Evolutionary conservation across 345 rosid species (phyloP).

Genomic region (Populus davidiana): DNA sequence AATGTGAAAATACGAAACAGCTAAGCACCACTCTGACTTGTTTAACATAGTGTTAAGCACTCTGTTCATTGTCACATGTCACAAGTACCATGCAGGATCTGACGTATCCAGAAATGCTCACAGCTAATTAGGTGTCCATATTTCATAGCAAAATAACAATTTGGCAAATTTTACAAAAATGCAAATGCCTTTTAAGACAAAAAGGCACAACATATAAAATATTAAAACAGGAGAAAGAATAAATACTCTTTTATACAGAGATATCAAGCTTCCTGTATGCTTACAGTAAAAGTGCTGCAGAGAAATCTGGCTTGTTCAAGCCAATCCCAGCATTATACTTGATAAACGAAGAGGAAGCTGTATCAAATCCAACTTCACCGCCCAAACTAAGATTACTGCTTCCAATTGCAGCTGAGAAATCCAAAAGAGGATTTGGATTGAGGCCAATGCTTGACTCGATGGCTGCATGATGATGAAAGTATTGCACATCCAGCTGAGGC

Average conservation of each 20-base stretch:
- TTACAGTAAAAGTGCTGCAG: slow-evolving; percentile 67
- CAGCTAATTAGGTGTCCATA: not conserved
- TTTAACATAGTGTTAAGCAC: not conserved
- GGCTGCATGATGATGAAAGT: slow-evolving; percentile 70
- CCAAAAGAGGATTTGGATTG: slow-evolving; percentile 68
- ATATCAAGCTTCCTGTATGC: slow-evolving; percentile 20
- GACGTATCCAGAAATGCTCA: not conserved
- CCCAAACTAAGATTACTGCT: slow-evolving; percentile 58
- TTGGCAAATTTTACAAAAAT: not conserved
- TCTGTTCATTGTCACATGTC: not conserved
- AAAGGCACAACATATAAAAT: not conserved
- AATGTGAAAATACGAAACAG: not conserved
- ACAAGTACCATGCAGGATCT: not conserved
- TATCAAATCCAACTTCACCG: slow-evolving; percentile 74
- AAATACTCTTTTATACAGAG: not conserved
- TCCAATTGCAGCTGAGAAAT: slow-evolving; percentile 74
- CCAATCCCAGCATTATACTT: slow-evolving; percentile 71
- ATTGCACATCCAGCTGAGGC: slow-evolving; percentile 72
- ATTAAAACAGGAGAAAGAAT: not conserved
- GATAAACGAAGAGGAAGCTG: slow-evolving; percentile 61
- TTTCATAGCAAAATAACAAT: not conserved
- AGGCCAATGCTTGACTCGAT: slow-evolving; percentile 72
- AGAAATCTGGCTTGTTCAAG: slow-evolving; percentile 57
- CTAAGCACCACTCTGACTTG: not conserved
- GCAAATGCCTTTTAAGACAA: not conserved